Evolutionary conservation across 1,284 basidiomycete species (phyloP), one percentile per base, ranked within the genome.

Genomic region (Trametes pubescens): DNA sequence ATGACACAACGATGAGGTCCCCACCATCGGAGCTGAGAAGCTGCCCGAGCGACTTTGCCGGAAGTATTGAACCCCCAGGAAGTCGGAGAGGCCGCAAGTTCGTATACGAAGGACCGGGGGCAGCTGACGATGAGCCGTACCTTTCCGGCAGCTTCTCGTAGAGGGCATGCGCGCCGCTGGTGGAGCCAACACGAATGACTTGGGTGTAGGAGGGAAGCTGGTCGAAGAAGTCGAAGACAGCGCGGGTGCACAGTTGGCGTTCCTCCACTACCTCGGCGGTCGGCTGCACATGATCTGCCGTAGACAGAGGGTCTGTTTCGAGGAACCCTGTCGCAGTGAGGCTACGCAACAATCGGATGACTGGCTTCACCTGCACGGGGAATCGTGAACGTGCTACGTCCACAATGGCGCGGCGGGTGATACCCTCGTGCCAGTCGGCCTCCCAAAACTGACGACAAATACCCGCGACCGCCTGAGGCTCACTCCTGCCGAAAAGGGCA

Each of bases 381-480:
- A 94, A 95, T 8, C 94, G 85, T 13, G 90, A 85, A 5, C 90
- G 84, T 9, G 92, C 87, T 26, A 93, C 88, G 64, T 95, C 93
- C 57, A 96, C 84, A 51, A 95, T 86, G 38, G 90, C 91, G 34
- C 90, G 84, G 40, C 92, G 88, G 26, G 87, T 78, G 11, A 82
- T 80, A 40, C 85, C 86, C 60, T 82, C 78, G 29, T 82, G 78
- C 83, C 86, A 90, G 71, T 94, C 91, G 2, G 80, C 79, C 59
- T 86, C 82, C 92, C 93, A 94, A 73, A 87, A 94, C 73, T 95
- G 92, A 32, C 83, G 81, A 70, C 91, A 93, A 65, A 95, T 88
- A 6, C 84, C 84, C 24, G 83, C 80, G n/a, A 93, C 82, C 9
- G 89, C 86, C 29, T 81, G 79, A 55, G 83, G 84, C 69, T 94